Conservation (phyloP, 495 filamentous ascomycete species). For the Penicillium subrubescens region DNA sequence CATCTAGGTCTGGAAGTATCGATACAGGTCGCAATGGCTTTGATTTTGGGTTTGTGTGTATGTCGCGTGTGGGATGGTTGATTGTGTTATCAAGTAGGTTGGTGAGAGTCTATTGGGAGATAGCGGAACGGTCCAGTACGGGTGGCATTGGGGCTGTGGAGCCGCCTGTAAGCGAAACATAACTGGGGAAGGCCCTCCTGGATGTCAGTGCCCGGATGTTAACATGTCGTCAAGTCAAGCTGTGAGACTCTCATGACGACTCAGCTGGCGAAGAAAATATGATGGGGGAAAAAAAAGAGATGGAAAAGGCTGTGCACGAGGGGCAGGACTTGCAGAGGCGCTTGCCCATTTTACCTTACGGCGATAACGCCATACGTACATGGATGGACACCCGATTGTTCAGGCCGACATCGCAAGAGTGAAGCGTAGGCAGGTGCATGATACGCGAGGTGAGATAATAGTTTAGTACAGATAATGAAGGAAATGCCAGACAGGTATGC, state of each 20-base stretch:
- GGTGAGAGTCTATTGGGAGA: conserved; percentile 16
- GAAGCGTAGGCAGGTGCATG: too few species aligned
- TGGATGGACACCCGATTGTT: background rate
- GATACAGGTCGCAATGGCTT: conserved; percentile 26
- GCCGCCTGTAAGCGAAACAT: conserved; percentile 2
- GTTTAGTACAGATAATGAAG: background rate
- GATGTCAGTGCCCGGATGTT: background rate
- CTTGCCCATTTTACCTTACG: conserved; percentile 14
- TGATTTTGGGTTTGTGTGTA: background rate
- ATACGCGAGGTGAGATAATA: background rate
- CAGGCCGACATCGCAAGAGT: background rate
- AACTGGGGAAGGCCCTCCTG: background rate
- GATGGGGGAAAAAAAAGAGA: conserved; percentile 5
- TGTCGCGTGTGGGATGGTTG: conserved; percentile 19
- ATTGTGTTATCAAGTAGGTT: conserved; percentile 2
- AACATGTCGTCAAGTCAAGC: background rate
- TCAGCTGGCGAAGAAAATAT: background rate
- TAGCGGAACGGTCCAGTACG: conserved; percentile 10
- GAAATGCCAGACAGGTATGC: background rate
- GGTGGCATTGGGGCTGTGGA: conserved; percentile 12
- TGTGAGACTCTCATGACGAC: background rate
- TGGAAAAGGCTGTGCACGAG: background rate
- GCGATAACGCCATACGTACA: conserved; percentile 1
- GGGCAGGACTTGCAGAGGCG: background rate
- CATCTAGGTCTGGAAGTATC: background rate